Conservation (phyloP, 257 asterid species). For the Capsicum baccatum region DNA sequence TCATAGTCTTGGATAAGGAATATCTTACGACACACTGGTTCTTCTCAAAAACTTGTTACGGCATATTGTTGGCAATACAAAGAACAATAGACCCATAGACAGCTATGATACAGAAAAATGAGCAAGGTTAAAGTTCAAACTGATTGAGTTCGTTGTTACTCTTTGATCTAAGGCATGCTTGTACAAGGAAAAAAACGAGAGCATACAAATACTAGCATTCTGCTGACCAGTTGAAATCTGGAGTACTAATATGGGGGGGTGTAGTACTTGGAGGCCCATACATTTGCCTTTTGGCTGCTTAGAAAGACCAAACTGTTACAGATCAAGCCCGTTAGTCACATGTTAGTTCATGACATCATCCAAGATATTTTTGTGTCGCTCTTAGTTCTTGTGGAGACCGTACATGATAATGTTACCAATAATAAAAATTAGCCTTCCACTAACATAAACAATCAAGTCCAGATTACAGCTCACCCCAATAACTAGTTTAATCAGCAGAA, state of each 20-base stretch:
- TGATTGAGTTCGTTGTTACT: background rate
- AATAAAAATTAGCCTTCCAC: background rate
- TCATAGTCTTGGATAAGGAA: too few species aligned
- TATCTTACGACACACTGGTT: too few species aligned
- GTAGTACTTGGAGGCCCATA: too few species aligned
- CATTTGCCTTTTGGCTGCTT: background rate
- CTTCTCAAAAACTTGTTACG: background rate
- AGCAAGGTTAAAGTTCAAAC: background rate
- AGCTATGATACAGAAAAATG: background rate
- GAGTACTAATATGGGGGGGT: background rate
- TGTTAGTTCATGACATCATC: background rate
- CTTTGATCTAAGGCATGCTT: background rate
- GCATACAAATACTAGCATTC: background rate
- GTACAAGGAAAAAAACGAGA: background rate
- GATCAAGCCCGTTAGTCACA: background rate
- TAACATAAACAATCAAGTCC: background rate
- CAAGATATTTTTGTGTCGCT: background rate
- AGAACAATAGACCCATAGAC: background rate
- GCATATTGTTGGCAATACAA: background rate
- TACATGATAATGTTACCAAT: background rate
- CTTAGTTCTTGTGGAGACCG: background rate
- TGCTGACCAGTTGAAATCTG: background rate
- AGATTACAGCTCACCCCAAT: constrained; percentile 2
- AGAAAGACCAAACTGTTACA: background rate
- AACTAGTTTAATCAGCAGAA: background rate